phyloP scores from a whole-genome alignment of 495 filamentous ascomycete species.

The Tuber calosporum region DNA sequence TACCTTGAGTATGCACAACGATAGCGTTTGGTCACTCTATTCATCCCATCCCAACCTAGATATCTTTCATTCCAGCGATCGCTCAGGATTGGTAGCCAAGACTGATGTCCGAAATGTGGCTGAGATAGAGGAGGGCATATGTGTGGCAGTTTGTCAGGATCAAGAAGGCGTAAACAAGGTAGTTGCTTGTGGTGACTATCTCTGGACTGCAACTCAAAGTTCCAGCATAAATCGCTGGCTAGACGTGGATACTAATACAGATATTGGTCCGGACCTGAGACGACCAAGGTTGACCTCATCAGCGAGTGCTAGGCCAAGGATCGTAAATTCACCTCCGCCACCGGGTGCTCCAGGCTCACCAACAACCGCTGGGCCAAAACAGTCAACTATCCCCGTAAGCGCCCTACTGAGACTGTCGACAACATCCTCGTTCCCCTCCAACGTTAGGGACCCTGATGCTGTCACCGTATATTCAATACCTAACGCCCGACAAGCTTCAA shows the following conservation, averaged over 20 bases:
- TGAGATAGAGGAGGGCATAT: constrained; percentile 81
- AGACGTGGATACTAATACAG: constrained; percentile 69
- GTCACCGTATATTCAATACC: constrained; percentile 48
- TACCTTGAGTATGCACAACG: constrained; percentile 96
- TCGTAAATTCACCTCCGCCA: constrained; percentile 41
- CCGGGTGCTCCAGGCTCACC: constrained; percentile 42
- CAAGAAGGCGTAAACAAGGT: constrained; percentile 77
- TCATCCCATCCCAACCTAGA: constrained; percentile 78
- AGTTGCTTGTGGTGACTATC: constrained; percentile 66
- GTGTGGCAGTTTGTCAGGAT: constrained; percentile 80
- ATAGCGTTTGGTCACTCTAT: constrained; percentile 93
- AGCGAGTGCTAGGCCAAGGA: constrained; percentile 38
- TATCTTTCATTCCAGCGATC: constrained; percentile 89
- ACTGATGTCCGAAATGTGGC: constrained; percentile 69
- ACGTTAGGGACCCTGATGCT: constrained; percentile 49
- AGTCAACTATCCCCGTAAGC: constrained; percentile 62
- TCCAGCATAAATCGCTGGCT: constrained; percentile 94
- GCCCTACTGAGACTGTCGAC: constrained; percentile 74
- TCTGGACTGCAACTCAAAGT: constrained; percentile 91
- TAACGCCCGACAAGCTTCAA: constrained; percentile 49
- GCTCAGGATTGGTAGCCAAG: constrained; percentile 85
- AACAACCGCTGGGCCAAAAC: constrained; percentile 41
- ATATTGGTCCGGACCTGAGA: constrained; percentile 42
- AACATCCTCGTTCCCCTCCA: constrained; percentile 63
- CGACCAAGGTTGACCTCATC: constrained; percentile 36